These are phyloP conservation scores for Neonectria coccinea DNA, from an alignment of 2,329 filamentous ascomycete species.

Conservation along the genomic window DNA sequence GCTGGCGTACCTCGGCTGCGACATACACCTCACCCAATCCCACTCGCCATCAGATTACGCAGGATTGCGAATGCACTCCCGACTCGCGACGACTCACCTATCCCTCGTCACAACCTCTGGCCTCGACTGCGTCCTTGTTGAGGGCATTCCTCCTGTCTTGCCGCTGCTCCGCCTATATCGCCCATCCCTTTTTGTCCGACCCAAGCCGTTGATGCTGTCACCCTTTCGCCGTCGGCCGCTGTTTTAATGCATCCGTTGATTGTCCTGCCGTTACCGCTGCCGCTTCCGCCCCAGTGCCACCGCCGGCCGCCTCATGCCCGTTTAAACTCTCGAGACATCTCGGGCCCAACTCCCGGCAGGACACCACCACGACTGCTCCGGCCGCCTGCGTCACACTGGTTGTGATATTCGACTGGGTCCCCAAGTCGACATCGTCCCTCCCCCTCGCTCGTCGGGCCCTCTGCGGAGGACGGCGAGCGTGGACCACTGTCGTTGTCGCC, in stretches of 20 bases:
- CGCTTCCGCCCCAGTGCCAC: constrained; percentile 35
- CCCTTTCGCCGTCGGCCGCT: constrained; percentile 18
- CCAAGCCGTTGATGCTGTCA: constrained; percentile 23
- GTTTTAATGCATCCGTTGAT: constrained; percentile 45
- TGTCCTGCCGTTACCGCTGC: constrained; percentile 28
- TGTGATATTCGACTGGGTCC: constrained; percentile 26
- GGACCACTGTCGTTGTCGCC: constrained; percentile 49
- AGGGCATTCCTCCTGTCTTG: constrained; percentile 4
- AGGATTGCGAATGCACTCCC: constrained; percentile 7
- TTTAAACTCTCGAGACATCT: constrained; percentile 33
- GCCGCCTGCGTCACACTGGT: constrained; percentile 23
- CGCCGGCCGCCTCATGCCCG: constrained; percentile 40
- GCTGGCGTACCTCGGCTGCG: not conserved
- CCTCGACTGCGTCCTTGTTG: not conserved
- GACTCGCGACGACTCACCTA: constrained; percentile 13
- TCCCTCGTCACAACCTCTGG: constrained; percentile 11
- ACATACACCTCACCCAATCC: not conserved
- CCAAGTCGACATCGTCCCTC: constrained; percentile 29
- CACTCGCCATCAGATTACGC: constrained; percentile 13
- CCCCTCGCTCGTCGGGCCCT: constrained; percentile 68
- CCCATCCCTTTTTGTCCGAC: constrained; percentile 11
- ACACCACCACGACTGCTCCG: constrained; percentile 26
- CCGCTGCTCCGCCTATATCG: constrained; percentile 14
- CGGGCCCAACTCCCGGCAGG: constrained; percentile 22
- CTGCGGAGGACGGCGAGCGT: constrained; percentile 70